These are phyloP conservation scores for Xylaria curta DNA, from an alignment of 495 filamentous ascomycete genomes.

Conservation along the genomic window DNA sequence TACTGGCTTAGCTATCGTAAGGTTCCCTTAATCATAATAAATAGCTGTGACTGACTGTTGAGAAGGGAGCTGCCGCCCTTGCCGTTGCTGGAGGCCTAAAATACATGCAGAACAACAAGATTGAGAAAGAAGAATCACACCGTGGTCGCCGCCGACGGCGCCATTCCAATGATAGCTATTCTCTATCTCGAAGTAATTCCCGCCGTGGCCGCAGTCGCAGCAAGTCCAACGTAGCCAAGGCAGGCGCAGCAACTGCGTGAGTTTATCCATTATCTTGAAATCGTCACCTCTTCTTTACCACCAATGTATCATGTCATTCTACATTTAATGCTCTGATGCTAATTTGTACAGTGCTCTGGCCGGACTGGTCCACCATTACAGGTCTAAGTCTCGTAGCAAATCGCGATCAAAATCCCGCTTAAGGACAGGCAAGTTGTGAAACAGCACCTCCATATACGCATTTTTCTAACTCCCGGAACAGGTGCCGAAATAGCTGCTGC, in stretches of 20 bases:
- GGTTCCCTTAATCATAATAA: slow-evolving; percentile 8
- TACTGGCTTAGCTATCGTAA: slow-evolving; percentile 75
- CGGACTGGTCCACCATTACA: slow-evolving; percentile 76
- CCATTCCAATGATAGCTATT: slow-evolving; percentile 45
- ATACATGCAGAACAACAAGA: slow-evolving; percentile 71
- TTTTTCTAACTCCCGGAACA: slow-evolving; percentile 26
- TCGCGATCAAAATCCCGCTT: slow-evolving; percentile 64
- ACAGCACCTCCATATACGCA: neutral
- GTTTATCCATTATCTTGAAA: slow-evolving; percentile 18
- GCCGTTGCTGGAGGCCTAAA: slow-evolving; percentile 78
- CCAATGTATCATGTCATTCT: neutral
- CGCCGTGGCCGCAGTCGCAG: slow-evolving; percentile 49
- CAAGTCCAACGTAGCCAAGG: slow-evolving; percentile 77
- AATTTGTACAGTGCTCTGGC: slow-evolving; percentile 60
- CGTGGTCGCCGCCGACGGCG: slow-evolving; percentile 76
- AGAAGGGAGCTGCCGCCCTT: slow-evolving; percentile 69
- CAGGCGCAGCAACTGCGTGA: slow-evolving; percentile 74
- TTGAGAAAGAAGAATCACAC: slow-evolving; percentile 65
- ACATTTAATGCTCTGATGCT: slow-evolving; percentile 19
- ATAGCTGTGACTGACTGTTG: neutral
- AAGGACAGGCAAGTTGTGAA: slow-evolving; percentile 44
- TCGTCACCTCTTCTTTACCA: neutral
- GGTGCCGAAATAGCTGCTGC: slow-evolving; percentile 72
- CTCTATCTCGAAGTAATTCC: slow-evolving; percentile 44
- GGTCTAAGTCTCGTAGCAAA: slow-evolving; percentile 59